Percentiles rank a stretch among this genome's conserved stretches.
These are phyloP conservation scores for Corynespora cassiicola DNA, from an alignment of 2,329 filamentous ascomycete species.

Conservation along the genomic window DNA sequence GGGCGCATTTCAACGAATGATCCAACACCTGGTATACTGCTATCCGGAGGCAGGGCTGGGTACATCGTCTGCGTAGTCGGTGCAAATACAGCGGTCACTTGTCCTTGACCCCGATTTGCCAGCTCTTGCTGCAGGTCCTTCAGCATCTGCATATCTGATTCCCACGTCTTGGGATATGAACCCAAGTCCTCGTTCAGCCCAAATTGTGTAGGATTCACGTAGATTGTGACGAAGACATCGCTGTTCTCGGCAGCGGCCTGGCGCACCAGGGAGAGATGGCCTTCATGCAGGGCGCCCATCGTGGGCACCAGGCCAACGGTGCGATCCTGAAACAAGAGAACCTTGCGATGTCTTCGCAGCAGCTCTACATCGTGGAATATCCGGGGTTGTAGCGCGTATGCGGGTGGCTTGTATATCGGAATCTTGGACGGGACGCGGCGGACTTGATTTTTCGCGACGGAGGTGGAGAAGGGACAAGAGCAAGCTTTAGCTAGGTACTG, in stretches of 20 bases:
- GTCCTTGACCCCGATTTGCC: conserved; percentile 61
- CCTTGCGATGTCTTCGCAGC: conserved; percentile 72
- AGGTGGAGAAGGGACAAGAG: conserved; percentile 3
- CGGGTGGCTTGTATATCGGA: conserved; percentile 20
- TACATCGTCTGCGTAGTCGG: conserved; percentile 87
- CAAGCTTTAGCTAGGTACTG: conserved; percentile 7
- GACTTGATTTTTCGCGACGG: conserved; percentile 11
- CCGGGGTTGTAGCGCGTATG: conserved; percentile 56
- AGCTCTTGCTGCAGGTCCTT: conserved; percentile 74
- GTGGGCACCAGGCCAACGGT: conserved; percentile 91
- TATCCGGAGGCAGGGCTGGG: conserved; percentile 75
- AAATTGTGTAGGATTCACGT: conserved; percentile 97
- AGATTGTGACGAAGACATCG: conserved; percentile 88
- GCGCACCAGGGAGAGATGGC: conserved; percentile 85
- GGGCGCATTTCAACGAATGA: conserved; percentile 93
- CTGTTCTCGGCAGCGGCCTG: conserved; percentile 84
- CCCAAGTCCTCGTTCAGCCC: conserved; percentile 85
- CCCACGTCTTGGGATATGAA: conserved; percentile 91
- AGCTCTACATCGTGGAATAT: conserved; percentile 78
- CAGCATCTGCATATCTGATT: conserved; percentile 73
- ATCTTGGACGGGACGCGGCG: conserved; percentile 27
- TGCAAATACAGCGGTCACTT: conserved; percentile 83
- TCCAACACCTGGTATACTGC: conserved; percentile 77
- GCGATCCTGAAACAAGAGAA: conserved; percentile 70
- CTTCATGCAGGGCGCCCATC: conserved; percentile 95